phyloP scores from a whole-genome alignment of 2,329 filamentous ascomycete species.

The Cadophora luteo-olivacea region DNA sequence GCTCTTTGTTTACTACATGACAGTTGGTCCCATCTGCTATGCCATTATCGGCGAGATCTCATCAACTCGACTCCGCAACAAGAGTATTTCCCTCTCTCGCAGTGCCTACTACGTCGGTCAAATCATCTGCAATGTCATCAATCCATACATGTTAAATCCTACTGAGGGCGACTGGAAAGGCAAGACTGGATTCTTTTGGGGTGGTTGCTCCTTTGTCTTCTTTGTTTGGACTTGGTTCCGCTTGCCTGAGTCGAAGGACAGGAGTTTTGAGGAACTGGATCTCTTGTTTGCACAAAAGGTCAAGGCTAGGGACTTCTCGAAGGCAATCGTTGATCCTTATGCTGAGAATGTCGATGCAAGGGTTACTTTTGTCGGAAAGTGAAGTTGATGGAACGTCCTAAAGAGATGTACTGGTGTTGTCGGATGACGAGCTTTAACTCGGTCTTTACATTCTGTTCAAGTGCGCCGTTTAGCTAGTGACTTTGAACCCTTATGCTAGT shows the following conservation, averaged over 20 bases:
- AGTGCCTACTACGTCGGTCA: constrained; percentile 68
- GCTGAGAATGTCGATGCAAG: neutral
- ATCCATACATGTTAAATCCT: constrained; percentile 73
- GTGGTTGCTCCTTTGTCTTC: constrained; percentile 78
- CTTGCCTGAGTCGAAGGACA: constrained; percentile 78
- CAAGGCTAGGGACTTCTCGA: constrained; percentile 12
- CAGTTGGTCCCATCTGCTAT: constrained; percentile 87
- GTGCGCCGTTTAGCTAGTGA: too few species aligned
- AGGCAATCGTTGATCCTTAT: constrained; percentile 35
- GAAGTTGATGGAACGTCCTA: too few species aligned
- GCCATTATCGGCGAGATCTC: constrained; percentile 84
- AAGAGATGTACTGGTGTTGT: too few species aligned
- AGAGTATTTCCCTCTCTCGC: constrained; percentile 84
- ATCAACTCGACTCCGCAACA: constrained; percentile 83
- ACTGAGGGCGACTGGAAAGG: constrained; percentile 85
- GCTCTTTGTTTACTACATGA: constrained; percentile 80
- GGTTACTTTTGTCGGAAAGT: neutral
- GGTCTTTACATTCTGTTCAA: too few species aligned
- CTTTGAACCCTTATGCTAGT: too few species aligned
- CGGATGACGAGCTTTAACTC: too few species aligned
- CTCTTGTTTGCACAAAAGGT: constrained; percentile 71
- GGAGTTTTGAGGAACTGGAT: constrained; percentile 85
- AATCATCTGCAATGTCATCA: constrained; percentile 53
- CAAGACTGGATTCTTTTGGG: constrained; percentile 87
- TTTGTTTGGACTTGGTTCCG: constrained; percentile 83